A percentile compares a stretch with the other conserved stretches of the same genome.
Conservation (phyloP, 768 basidiomycete genomes). For the Mycena latifolia region DNA sequence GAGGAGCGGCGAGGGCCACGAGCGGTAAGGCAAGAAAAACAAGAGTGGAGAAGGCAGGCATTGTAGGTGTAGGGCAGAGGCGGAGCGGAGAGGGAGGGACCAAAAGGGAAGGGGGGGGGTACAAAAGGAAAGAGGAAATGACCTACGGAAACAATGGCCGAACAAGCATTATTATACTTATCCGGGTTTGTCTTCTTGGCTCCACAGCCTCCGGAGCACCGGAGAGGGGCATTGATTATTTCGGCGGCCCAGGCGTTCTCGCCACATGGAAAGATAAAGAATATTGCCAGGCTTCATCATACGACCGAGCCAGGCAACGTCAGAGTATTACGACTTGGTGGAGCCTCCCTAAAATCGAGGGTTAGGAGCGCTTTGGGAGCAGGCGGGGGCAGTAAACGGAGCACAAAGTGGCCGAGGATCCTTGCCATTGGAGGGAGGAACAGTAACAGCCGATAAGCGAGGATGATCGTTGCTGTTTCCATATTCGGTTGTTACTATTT, state of each 20-base stretch:
- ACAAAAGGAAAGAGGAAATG: constrained; percentile 29
- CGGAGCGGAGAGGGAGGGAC: neutral
- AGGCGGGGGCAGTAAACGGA: neutral
- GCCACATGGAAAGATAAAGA: constrained; percentile 7
- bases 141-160: constrained; percentile 31
- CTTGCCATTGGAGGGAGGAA: too few species aligned
- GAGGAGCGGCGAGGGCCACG: constrained; percentile 25
- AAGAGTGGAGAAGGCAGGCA: constrained; percentile 32
- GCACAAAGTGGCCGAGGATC: too few species aligned
- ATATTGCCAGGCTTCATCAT: neutral
- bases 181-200: constrained; percentile 8
- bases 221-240: neutral
- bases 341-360: constrained; percentile 16
- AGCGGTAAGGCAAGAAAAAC: constrained; percentile 30
- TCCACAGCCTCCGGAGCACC: too few species aligned
- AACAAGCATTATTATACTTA: constrained; percentile 20
- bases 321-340: constrained; percentile 1
- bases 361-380: constrained; percentile 1
- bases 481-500: constrained; percentile 1
- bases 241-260: neutral
- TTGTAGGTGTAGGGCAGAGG: constrained; percentile 10
- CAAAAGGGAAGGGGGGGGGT: constrained; percentile 14
- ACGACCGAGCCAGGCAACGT: too few species aligned
- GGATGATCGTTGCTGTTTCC: neutral
- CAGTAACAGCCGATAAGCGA: neutral